phyloP scores from a whole-genome alignment of 2,329 filamentous ascomycete species.

The Fusarium begoniae region DNA sequence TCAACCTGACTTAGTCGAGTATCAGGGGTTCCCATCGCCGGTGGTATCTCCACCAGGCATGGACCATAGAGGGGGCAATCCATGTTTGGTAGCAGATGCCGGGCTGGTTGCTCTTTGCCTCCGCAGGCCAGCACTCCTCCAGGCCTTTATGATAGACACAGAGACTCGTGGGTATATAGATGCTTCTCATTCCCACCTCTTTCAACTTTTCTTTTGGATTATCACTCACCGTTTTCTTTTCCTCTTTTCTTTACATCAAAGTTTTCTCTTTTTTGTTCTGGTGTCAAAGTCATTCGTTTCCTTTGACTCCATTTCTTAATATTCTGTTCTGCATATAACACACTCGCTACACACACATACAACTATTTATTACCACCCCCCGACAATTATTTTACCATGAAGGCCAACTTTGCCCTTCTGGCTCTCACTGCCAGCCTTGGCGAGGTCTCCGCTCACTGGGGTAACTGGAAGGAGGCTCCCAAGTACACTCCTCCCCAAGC shows the following conservation, averaged over 20 bases:
- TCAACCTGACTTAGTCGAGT: slow-evolving; percentile 9
- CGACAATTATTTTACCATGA: slow-evolving; percentile 54
- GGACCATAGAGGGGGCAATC: slow-evolving; percentile 20
- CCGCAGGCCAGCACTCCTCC: slow-evolving; percentile 5
- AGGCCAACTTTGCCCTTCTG: slow-evolving; percentile 59
- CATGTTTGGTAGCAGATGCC: slow-evolving; percentile 37
- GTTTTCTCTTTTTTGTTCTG: slow-evolving; percentile 38
- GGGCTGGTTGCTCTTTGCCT: slow-evolving; percentile 33
- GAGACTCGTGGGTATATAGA: slow-evolving; percentile 43
- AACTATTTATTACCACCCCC: slow-evolving; percentile 28
- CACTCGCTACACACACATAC: slow-evolving; percentile 34
- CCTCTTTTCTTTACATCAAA: slow-evolving; percentile 38
- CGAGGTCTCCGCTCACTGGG: slow-evolving; percentile 55
- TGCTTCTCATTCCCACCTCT: slow-evolving; percentile 36
- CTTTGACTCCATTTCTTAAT: slow-evolving; percentile 53
- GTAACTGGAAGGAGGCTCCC: slow-evolving; percentile 44
- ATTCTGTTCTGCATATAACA: slow-evolving; percentile 39
- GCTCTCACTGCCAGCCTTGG: slow-evolving; percentile 61
- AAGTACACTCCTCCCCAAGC: slow-evolving; percentile 75
- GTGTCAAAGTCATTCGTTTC: slow-evolving; percentile 67
- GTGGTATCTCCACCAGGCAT: slow-evolving; percentile 33
- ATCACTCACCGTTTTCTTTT: slow-evolving; percentile 42
- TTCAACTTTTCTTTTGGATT: slow-evolving; percentile 27
- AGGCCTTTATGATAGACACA: neutral
- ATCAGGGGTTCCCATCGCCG: slow-evolving; percentile 30